These are phyloP conservation scores for Yarrowia sp. DNA, from an alignment of 805 yeast genomes.

Conservation along the genomic window DNA sequence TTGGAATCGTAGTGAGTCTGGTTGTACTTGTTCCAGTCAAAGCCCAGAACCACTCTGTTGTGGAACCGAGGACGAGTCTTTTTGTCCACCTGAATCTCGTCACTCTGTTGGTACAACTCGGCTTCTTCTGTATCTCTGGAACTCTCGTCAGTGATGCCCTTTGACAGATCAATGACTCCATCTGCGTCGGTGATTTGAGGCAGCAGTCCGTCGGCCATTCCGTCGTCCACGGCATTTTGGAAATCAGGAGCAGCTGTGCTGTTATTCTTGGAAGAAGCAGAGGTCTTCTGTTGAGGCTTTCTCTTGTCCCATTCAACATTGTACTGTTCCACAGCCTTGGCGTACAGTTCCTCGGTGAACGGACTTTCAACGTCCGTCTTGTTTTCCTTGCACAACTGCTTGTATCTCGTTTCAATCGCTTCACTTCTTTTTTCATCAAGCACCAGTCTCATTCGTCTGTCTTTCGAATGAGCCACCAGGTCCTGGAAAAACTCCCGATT, in stretches of 20 bases:
- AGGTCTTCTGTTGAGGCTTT: not conserved
- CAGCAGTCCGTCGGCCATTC: constrained; percentile 25
- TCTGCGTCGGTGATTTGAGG: constrained; percentile 26
- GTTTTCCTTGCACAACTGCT: constrained; percentile 19
- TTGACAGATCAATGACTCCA: constrained; percentile 36
- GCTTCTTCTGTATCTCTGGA: constrained; percentile 34
- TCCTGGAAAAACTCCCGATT: constrained; percentile 45
- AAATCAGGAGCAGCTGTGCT: not conserved
- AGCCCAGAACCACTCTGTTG: constrained; percentile 50
- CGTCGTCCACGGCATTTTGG: constrained; percentile 22
- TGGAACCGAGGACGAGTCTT: constrained; percentile 46
- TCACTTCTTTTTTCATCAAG: constrained; percentile 5
- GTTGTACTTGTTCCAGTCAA: constrained; percentile 51
- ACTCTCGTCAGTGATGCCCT: constrained; percentile 32
- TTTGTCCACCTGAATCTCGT: constrained; percentile 11
- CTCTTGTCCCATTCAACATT: constrained; percentile 32
- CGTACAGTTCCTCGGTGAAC: constrained; percentile 11
- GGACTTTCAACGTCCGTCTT: not conserved
- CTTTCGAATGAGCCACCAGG: constrained; percentile 40
- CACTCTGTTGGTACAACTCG: constrained; percentile 29
- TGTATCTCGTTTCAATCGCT: constrained; percentile 21
- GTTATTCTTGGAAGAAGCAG: not conserved
- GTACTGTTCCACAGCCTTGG: constrained; percentile 21
- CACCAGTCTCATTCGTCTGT: constrained; percentile 3
- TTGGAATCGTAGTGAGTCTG: constrained; percentile 49